Percentiles rank a stretch among this genome's conserved stretches.
phyloP scores from a whole-genome alignment of 139 green algal genomes.

The Auxenochlorella pyrenoidosa region DNA sequence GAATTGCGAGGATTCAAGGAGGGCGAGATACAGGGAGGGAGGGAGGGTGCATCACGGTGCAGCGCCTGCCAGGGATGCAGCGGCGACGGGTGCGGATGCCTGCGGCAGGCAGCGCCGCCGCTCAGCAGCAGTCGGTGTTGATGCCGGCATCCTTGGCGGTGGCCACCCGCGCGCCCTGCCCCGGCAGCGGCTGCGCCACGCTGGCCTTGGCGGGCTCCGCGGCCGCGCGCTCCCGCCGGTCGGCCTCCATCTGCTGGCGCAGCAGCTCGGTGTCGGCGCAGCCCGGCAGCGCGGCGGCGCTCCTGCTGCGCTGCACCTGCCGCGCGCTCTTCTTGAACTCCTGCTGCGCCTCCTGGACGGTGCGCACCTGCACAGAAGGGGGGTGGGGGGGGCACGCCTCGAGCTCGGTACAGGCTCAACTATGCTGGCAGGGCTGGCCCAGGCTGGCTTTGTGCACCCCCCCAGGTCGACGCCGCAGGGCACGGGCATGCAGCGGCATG shows the following conservation, averaged over 20 bases:
- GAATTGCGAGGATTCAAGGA: too few species aligned
- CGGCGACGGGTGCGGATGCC: background rate
- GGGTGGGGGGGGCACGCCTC: background rate
- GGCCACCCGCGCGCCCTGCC: background rate
- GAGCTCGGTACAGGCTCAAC: background rate
- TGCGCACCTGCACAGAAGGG: constrained; percentile 36
- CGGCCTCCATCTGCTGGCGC: constrained; percentile 43
- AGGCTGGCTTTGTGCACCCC: too few species aligned
- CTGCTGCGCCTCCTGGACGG: constrained; percentile 56
- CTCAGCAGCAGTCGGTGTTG: constrained; percentile 20
- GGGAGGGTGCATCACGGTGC: too few species aligned
- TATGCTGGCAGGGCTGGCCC: too few species aligned
- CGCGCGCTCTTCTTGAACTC: constrained; percentile 43
- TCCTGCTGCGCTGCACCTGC: constrained; percentile 16
- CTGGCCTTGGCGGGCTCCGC: background rate
- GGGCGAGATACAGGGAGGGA: too few species aligned
- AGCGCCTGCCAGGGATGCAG: too few species aligned
- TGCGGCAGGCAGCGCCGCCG: background rate
- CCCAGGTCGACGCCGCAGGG: too few species aligned
- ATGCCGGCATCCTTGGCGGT: constrained; percentile 34
- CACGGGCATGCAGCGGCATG: background rate
- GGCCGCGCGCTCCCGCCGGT: constrained; percentile 40
- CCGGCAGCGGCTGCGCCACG: constrained; percentile 20
- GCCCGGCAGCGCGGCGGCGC: constrained; percentile 1
- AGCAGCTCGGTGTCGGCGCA: constrained; percentile 21